These are phyloP conservation scores for Diaporthe humulicola DNA, from an alignment of 2,329 filamentous ascomycete species.

Conservation along the genomic window DNA sequence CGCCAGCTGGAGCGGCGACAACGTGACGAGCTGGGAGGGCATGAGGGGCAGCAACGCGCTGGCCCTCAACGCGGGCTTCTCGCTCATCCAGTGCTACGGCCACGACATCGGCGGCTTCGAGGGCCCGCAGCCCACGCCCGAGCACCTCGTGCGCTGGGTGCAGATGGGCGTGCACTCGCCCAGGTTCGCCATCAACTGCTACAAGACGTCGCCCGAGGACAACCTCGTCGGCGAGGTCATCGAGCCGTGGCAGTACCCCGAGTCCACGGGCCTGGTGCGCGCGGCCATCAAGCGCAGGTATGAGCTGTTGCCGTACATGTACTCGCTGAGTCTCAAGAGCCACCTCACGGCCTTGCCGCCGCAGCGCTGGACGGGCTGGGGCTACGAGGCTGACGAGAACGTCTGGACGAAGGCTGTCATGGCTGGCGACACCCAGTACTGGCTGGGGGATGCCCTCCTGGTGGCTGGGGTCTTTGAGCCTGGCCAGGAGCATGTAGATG, in stretches of 20 bases:
- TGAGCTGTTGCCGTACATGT: slow-evolving; percentile 79
- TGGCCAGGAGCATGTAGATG: slow-evolving; percentile 62
- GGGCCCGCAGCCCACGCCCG: slow-evolving; percentile 78
- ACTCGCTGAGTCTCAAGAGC: slow-evolving; percentile 73
- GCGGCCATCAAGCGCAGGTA: slow-evolving; percentile 78
- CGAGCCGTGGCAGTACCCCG: slow-evolving; percentile 83
- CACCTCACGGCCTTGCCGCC: slow-evolving; percentile 73
- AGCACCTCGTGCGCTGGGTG: slow-evolving; percentile 80
- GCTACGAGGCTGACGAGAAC: slow-evolving; percentile 74
- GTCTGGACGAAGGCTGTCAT: slow-evolving; percentile 74
- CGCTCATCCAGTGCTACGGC: slow-evolving; percentile 77
- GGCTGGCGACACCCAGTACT: slow-evolving; percentile 78
- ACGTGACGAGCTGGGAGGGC: slow-evolving; percentile 79
- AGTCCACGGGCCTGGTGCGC: slow-evolving; percentile 73
- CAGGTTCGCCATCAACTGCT: slow-evolving; percentile 83
- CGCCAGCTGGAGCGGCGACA: slow-evolving; percentile 83
- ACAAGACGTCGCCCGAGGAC: slow-evolving; percentile 77
- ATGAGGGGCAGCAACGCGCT: slow-evolving; percentile 81
- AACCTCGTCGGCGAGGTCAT: slow-evolving; percentile 79
- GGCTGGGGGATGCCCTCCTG: slow-evolving; percentile 76
- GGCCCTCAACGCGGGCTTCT: slow-evolving; percentile 76
- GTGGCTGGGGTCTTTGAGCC: slow-evolving; percentile 77
- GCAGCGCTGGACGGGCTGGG: slow-evolving; percentile 81
- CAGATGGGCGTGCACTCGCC: slow-evolving; percentile 78
- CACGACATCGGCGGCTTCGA: slow-evolving; percentile 84